A percentile compares a stretch with the other conserved stretches of the same genome.
Conservation (phyloP, 2,329 filamentous ascomycete species). For the Aspergillus novoparasiticus region DNA sequence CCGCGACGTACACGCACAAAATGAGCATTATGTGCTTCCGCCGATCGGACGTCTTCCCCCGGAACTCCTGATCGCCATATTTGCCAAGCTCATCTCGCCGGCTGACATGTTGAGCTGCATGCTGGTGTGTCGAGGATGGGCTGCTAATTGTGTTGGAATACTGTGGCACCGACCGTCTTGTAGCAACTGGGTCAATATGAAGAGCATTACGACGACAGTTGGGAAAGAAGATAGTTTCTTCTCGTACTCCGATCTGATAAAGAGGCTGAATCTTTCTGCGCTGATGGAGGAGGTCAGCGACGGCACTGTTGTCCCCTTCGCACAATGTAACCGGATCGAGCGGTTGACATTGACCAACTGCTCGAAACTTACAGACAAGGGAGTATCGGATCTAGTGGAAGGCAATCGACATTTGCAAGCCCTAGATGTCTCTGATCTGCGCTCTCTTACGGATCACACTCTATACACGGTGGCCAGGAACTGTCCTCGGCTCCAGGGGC, state of each 20-base stretch:
- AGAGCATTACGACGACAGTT: conserved; percentile 78
- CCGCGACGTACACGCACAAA: conserved; percentile 70
- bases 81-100: conserved; percentile 76
- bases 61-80: conserved; percentile 92
- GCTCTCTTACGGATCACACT: conserved; percentile 78
- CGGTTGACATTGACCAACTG: conserved; percentile 91
- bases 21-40: conserved; percentile 42
- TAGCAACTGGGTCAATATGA: conserved; percentile 80
- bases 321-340: conserved; percentile 86
- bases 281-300: conserved; percentile 79
- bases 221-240: conserved; percentile 76
- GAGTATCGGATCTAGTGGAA: conserved; percentile 75
- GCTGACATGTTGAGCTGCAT: conserved; percentile 83
- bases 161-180: conserved; percentile 94
- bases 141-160: conserved; percentile 85
- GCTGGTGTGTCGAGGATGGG: conserved; percentile 93
- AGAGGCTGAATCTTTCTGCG: conserved; percentile 84
- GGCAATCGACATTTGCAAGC: conserved; percentile 82
- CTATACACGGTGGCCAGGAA: conserved; percentile 76
- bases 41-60: conserved; percentile 85
- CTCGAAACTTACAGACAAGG: conserved; percentile 78
- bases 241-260: conserved; percentile 85
- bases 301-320: conserved; percentile 80
- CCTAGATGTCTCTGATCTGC: conserved; percentile 82
- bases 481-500: conserved; percentile 81